A percentile compares a stretch with the other conserved stretches of the same genome.
Evolutionary conservation across 2,329 filamentous ascomycete species (phyloP).

Genomic region (Elsinoe fawcettii): DNA sequence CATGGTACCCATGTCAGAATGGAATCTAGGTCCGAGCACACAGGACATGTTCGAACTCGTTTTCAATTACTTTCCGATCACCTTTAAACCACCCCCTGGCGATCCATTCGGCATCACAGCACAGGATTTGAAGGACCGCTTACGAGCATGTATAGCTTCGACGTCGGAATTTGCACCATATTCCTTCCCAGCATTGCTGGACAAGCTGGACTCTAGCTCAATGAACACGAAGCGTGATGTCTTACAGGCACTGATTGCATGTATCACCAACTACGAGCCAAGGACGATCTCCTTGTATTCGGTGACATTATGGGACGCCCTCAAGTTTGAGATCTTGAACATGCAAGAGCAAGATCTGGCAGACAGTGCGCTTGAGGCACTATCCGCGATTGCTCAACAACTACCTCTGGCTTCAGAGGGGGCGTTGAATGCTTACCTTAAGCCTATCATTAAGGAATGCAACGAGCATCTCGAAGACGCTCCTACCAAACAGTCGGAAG

Average conservation of each 20-base stretch:
- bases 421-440: conserved; percentile 47
- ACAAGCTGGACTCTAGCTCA: conserved; percentile 62
- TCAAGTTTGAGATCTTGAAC: conserved; percentile 63
- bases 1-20: conserved; percentile 60
- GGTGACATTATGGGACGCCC: conserved; percentile 57
- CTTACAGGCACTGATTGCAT: conserved; percentile 54
- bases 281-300: conserved; percentile 55
- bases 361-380: conserved; percentile 48
- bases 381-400: conserved; percentile 49
- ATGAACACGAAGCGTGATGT: conserved; percentile 63
- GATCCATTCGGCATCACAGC: conserved; percentile 63
- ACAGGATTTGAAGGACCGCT: conserved; percentile 57
- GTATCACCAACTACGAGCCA: conserved; percentile 51
- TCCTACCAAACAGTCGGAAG: conserved; percentile 60
- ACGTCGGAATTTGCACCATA: conserved; percentile 57
- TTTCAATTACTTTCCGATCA: conserved; percentile 67
- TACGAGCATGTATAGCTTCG: conserved; percentile 57
- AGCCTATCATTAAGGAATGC: conserved; percentile 57
- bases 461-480: conserved; percentile 61
- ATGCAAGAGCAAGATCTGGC: conserved; percentile 59
- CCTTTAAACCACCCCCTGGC: conserved; percentile 60
- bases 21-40: conserved; percentile 53
- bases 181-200: conserved; percentile 58
- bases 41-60: conserved; percentile 60
- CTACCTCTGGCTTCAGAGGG: conserved; percentile 45